Conservation (phyloP, 208 protist genomes). For the Willaertia magna region DNA sequence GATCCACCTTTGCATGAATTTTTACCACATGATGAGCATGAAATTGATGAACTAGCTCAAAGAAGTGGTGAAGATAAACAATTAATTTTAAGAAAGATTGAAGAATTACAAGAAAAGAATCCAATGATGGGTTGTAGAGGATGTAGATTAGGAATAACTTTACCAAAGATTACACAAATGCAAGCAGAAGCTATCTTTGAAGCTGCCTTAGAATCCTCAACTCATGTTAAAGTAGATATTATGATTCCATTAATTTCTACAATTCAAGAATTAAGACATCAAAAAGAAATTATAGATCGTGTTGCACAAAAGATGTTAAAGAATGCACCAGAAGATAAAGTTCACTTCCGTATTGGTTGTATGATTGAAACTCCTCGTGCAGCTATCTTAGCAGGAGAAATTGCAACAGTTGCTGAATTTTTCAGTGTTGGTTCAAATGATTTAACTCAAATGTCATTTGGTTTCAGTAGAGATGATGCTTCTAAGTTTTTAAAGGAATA, state of each 20-base stretch:
- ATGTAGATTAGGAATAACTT: slow-evolving; percentile 70
- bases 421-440: slow-evolving; percentile 93
- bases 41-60: slow-evolving; percentile 51
- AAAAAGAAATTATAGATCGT: slow-evolving; percentile 49
- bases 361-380: slow-evolving; percentile 82
- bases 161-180: slow-evolving; percentile 85
- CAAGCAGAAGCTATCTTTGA: slow-evolving; percentile 79
- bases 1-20: slow-evolving; percentile 91
- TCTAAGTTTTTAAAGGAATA: slow-evolving; percentile 78
- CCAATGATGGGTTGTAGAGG: slow-evolving; percentile 86
- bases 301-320: slow-evolving; percentile 48
- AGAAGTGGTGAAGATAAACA: slow-evolving; percentile 45
- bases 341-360: slow-evolving; percentile 68
- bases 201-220: slow-evolving; percentile 46
- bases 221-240: slow-evolving; percentile 45
- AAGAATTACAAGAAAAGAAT: slow-evolving; percentile 72
- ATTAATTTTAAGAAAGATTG: slow-evolving; percentile 53
- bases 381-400: slow-evolving; percentile 61
- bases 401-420: slow-evolving; percentile 76
- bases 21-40: slow-evolving; percentile 56
- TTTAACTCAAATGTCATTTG: slow-evolving; percentile 86
- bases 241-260: slow-evolving; percentile 78
- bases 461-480: slow-evolving; percentile 85
- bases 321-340: slow-evolving; percentile 22
- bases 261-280: slow-evolving; percentile 59